Conservation (phyloP, 805 yeast genomes). For the Wickerhamomyces bisporus region DNA sequence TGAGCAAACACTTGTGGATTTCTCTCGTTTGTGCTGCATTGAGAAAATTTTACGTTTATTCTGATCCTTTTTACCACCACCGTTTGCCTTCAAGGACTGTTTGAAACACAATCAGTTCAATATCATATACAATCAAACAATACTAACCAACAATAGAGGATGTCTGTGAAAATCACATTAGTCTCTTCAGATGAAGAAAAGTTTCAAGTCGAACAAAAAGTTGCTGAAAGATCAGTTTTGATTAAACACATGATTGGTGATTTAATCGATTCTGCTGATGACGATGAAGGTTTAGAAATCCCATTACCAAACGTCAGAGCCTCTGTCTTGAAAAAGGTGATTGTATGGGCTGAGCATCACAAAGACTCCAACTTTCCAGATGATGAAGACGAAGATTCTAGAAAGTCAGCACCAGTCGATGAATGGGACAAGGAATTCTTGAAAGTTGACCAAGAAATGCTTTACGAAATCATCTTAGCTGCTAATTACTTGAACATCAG, state of each 20-base stretch:
- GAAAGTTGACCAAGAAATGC: slow-evolving; percentile 89
- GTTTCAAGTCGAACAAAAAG: slow-evolving; percentile 71
- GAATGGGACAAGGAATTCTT: slow-evolving; percentile 95
- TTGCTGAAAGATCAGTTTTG: slow-evolving; percentile 81
- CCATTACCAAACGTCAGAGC: slow-evolving; percentile 91
- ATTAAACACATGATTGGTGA: slow-evolving; percentile 85
- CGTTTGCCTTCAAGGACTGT: too few relatives aligned
- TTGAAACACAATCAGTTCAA: too few relatives aligned
- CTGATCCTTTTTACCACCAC: too few relatives aligned
- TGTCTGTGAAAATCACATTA: slow-evolving; percentile 38
- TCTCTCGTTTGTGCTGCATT: too few relatives aligned
- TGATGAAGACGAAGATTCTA: slow-evolving; percentile 78
- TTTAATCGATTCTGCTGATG: slow-evolving; percentile 56
- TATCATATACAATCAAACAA: too few relatives aligned
- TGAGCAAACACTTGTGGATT: too few relatives aligned
- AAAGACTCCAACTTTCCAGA: slow-evolving; percentile 73
- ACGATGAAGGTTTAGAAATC: slow-evolving; percentile 61
- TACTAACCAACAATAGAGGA: not conserved
- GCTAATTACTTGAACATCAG: slow-evolving; percentile 74
- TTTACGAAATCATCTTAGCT: slow-evolving; percentile 76
- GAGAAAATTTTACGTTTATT: too few relatives aligned
- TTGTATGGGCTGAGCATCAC: slow-evolving; percentile 96
- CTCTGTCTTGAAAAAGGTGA: slow-evolving; percentile 80
- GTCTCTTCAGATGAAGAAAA: slow-evolving; percentile 78
- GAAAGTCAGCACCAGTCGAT: slow-evolving; percentile 86